Evolutionary conservation across 495 filamentous ascomycete species (phyloP).

Genomic region (Lichenothelia convexa): DNA sequence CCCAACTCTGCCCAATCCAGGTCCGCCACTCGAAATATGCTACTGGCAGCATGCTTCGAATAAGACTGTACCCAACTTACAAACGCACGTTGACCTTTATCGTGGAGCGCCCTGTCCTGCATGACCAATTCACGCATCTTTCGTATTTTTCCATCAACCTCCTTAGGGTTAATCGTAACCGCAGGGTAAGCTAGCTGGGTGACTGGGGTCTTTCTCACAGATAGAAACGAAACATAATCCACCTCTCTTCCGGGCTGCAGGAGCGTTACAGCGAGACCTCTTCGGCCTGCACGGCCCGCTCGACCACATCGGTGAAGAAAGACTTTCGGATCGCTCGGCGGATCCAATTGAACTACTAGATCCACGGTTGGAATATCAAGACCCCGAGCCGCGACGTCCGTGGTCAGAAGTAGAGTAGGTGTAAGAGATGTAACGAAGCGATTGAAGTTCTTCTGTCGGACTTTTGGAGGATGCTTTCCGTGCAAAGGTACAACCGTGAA

Average conservation of each 20-base stretch:
- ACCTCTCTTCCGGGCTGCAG: constrained; percentile 69
- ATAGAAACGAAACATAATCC: constrained; percentile 75
- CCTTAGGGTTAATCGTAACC: constrained; percentile 29
- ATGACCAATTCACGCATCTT: constrained; percentile 42
- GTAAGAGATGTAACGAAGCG: constrained; percentile 47
- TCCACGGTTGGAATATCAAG: constrained; percentile 92
- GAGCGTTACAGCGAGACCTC: constrained; percentile 68
- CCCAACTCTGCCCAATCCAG: constrained; percentile 72
- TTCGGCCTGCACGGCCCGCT: constrained; percentile 74
- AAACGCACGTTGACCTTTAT: constrained; percentile 77
- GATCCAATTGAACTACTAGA: constrained; percentile 81
- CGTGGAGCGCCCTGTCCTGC: constrained; percentile 64
- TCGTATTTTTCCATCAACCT: constrained; percentile 32
- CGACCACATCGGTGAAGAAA: constrained; percentile 92
- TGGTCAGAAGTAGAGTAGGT: constrained; percentile 71
- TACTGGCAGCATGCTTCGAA: constrained; percentile 73
- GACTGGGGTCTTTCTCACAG: constrained; percentile 78
- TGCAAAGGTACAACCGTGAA: constrained; percentile 66
- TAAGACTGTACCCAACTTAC: constrained; percentile 86
- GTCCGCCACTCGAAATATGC: constrained; percentile 73
- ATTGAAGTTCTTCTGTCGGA: constrained; percentile 62
- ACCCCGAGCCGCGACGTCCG: constrained; percentile 68
- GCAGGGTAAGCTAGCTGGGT: constrained; percentile 26
- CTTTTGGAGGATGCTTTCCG: constrained; percentile 67
- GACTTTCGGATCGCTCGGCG: constrained; percentile 79